Evolutionary conservation across 2,329 filamentous ascomycete genomes (phyloP), one percentile per base, ranked within the genome.

Genomic region (Fusarium humuli): DNA sequence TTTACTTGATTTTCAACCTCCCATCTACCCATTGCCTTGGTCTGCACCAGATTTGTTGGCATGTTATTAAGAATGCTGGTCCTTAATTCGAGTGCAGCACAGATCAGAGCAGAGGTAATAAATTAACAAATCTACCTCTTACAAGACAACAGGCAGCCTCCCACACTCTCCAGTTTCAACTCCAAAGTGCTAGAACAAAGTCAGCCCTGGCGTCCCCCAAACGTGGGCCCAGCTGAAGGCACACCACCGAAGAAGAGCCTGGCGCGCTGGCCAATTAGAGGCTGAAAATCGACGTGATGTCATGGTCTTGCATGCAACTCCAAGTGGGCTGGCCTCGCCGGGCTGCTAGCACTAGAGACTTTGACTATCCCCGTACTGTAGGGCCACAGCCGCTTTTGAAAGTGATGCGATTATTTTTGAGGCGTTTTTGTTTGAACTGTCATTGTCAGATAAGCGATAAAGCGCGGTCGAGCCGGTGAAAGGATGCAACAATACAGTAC

Each of bases 211-310:
- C 67, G 63, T 58, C 52, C 60, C 47, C 67, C 52, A 53, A 64
- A 64, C 65, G 67, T 62, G 61, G 61, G 41, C 62, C 49, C 69
- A 71, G 69, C 69, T 72, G 70, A 70, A 72, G 60, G 49, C 70
- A 59, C 65, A 70, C 65, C 69, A 72, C 70, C 70, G 70, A 72
- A 32, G 59, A 71, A 72, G 67, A 73, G 63, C 70, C 70, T 59
- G 58, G 48, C 56, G 42, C 30, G 27, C 46, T 44, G 41, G 30
- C 69, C 70, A 72, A 72, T 72, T 63, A 68, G 27, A 46, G 27
- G 23, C 34, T 37, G 29, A 27, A 48, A 49, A 32, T 45, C 44
- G 32, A 44, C 41, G 67, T 72, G 70, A 72, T 72, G 70, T 73
- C 67, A 73, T 72, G 62, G 48, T 65, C 46, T 65, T 60, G 41